Conservation (phyloP, 1,284 basidiomycete species). For the Rugiboletus extremiorientalis region DNA sequence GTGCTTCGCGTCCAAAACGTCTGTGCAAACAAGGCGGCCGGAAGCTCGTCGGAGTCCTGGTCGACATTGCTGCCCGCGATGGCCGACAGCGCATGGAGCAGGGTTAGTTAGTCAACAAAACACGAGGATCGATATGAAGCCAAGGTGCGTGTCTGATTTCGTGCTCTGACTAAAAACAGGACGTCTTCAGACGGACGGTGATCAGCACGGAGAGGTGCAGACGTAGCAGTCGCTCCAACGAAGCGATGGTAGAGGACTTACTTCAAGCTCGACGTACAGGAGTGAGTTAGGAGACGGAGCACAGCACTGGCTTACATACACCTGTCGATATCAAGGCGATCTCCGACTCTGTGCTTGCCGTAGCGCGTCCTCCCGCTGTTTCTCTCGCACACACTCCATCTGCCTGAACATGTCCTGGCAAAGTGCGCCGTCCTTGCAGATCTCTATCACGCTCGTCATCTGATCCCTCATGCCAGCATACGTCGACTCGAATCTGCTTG, state of each 20-base stretch:
- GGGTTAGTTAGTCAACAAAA: background rate
- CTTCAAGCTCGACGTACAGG: too few relatives aligned
- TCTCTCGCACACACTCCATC: background rate
- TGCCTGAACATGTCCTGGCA: conserved; percentile 32
- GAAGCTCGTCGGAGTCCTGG: background rate
- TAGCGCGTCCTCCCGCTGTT: background rate
- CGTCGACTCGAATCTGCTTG: conserved; percentile 86
- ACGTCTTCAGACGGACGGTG: background rate
- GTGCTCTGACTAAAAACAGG: background rate
- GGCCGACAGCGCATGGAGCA: background rate
- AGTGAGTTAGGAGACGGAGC: background rate
- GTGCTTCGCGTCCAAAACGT: background rate
- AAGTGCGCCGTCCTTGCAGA: conserved; percentile 10
- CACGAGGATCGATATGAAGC: background rate
- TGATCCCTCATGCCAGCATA: conserved; percentile 54
- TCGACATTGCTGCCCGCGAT: background rate
- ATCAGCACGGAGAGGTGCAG: background rate
- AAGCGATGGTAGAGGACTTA: background rate
- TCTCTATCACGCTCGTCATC: background rate
- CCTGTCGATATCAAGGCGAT: conserved; percentile 32
- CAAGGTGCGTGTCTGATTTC: background rate
- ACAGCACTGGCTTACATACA: conserved; percentile 31
- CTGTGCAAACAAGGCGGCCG: background rate
- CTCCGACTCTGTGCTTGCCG: conserved; percentile 18
- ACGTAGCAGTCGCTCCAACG: background rate